These are phyloP conservation scores for Diaporthe sp. DNA, from an alignment of 2,329 filamentous ascomycete genomes.

Conservation along the genomic window DNA sequence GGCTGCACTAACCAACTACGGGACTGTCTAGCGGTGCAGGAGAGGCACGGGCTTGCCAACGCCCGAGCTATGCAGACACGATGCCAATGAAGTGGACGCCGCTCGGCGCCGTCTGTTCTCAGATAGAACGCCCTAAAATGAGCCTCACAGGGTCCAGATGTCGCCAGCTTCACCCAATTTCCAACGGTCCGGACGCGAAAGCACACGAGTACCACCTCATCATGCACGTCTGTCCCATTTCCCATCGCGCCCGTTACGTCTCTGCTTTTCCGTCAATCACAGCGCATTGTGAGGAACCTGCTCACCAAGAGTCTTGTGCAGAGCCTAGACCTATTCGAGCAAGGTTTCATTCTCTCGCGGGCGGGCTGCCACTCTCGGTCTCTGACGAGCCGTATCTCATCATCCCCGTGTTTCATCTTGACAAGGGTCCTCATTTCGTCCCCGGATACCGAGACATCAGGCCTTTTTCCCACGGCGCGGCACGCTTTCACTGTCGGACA, in stretches of 20 bases:
- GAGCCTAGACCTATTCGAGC: conserved; percentile 13
- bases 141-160: conserved; percentile 30
- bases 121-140: conserved; percentile 21
- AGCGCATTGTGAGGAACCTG: not conserved
- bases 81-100: conserved; percentile 16
- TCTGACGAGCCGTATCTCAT: conserved; percentile 33
- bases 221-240: conserved; percentile 22
- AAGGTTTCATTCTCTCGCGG: conserved; percentile 17
- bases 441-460: conserved; percentile 32
- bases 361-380: conserved; percentile 22
- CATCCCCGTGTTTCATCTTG: conserved; percentile 37
- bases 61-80: conserved; percentile 23
- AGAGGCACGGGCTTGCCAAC: conserved; percentile 4
- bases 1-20: conserved; percentile 21
- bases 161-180: conserved; percentile 25
- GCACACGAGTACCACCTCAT: conserved; percentile 27
- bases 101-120: conserved; percentile 30
- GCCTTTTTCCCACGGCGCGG: conserved; percentile 19
- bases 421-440: conserved; percentile 33
- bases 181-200: conserved; percentile 28
- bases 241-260: conserved; percentile 10
- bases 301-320: not conserved
- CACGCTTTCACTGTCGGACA: conserved; percentile 15
- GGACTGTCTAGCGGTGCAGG: conserved; percentile 1
- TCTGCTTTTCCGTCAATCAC: conserved; percentile 32